Evolutionary conservation across 2,329 filamentous ascomycete species (phyloP), one percentile per base, ranked within the genome.

Genomic region (Sporothrix euskadiensis): DNA sequence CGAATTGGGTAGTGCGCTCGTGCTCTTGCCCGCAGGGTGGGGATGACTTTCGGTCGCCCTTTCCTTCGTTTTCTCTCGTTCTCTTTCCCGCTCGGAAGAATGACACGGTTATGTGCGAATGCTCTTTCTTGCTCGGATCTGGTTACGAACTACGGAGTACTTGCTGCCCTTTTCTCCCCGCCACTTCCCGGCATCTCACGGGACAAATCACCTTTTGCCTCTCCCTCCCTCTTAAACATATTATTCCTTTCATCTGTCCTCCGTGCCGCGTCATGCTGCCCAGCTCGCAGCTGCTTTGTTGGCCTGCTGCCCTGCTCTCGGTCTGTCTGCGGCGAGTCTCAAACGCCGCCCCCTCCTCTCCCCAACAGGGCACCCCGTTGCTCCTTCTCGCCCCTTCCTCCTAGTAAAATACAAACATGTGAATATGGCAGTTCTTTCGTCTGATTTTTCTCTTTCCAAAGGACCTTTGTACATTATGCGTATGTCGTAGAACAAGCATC

Each of bases 271-370:
- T 69, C 65, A 69, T 54, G 30, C 30, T 14, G 19, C 10, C 52
- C 52, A 54, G 52, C 52, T 32, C 4, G 35, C 59, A 44, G 35
- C 39, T 65, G 35, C 59, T 26, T 54, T 54, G 16, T 10, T 54
- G 52, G 9, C 47, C 10, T 39, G 19, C 32, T 39, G 16, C 39
- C 61, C 39, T 66, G 9, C 47, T n/a, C 66, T 69, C 66, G 66
- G 66, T 54, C 66, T 69, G 66, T 69, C 47, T 69, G 47, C 66
- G 66, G 66, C 66, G 66, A 54, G 47, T 69, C 65, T 49, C 44
- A 10, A 47, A 49, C 44, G 44, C 44, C 44, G 41, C 44, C 26
- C 26, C 41, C 44, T 22, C 65, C 65, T 30, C 44, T 19, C 44
- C 44, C 30, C 44, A 52, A 6, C 65, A 68, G 26, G 65, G 26